Base-by-base conservation (phyloP, 495 filamentous ascomycete genomes). In the Lindgomyces ingoldianus region DNA sequence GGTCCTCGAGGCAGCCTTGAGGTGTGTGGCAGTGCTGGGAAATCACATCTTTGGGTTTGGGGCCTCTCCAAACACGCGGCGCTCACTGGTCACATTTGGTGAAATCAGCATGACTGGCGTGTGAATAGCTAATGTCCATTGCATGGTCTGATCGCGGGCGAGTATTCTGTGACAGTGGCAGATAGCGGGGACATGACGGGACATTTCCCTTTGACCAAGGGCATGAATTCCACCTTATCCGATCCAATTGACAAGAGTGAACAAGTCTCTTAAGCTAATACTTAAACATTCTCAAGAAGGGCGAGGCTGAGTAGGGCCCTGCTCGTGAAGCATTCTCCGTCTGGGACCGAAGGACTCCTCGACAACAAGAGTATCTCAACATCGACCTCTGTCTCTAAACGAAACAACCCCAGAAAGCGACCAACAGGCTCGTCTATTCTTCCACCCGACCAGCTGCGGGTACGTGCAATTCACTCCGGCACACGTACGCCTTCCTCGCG, bases 1-100 rank as follows among this genome's bases (percentile, higher is more conserved):
- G 57, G 49, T 9, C 63, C 63, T 66, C 41, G 63, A 45, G 57
- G 49, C 11, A 41, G 63, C 49, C 41, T 64, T 54, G 46, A 48
- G 27, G 21, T 2, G n/a, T 41, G 42, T n/a, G 57, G 26, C 46
- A 25, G 57, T 49, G 57, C 53, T 39, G 26, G 14, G 26, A 12
- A 24, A 16, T 27, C n/a, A 39, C n/a, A 19, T 29, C 30, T 39
- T 51, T 27, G 49, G 26, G 8, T 29, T 18, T 27, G 10, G 25
- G 24, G 18, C 3, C 22, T 19, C 24, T 12, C 12, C 9, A 6
- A 19, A 22, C 19, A 22, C 30, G 33, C 51, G 49, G 25, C 49
- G 26, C 4, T 33, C 29, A 39, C 33, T 39, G 51, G 29, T 42
- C 44, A 6, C 4, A 47, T 47, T n/a, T 47, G 44, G 18, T 39